These are phyloP conservation scores for Globisporangium viniferum DNA, from an alignment of 352 stramenopile genomes.

Conservation along the genomic window DNA sequence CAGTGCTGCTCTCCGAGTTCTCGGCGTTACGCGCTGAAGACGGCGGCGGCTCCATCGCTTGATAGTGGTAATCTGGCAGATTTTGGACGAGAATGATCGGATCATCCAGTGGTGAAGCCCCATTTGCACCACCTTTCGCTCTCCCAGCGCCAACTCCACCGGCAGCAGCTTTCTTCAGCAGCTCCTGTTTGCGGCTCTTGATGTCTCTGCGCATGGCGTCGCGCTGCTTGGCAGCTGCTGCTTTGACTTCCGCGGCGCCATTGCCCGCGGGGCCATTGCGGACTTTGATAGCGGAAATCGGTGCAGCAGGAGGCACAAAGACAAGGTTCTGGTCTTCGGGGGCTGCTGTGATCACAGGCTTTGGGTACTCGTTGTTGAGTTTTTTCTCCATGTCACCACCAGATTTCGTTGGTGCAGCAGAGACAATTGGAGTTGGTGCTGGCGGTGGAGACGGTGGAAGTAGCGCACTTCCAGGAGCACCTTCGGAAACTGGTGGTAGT, in stretches of 20 bases:
- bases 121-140: background rate
- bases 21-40: background rate
- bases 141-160: background rate
- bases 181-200: conserved; percentile 34
- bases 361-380: conserved; percentile 11
- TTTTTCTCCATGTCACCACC: background rate
- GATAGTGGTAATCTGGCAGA: conserved; percentile 31
- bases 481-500: conserved; percentile 17
- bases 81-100: conserved; percentile 74
- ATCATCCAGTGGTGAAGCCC: conserved; percentile 45
- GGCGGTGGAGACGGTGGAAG: conserved; percentile 14
- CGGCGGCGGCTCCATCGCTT: background rate
- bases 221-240: conserved; percentile 10
- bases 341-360: conserved; percentile 5
- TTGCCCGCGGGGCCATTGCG: background rate
- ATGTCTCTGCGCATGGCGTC: conserved; percentile 36
- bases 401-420: conserved; percentile 7
- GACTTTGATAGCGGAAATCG: background rate
- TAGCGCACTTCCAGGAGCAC: background rate
- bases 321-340: background rate
- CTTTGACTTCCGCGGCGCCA: conserved; percentile 11
- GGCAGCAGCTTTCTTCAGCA: conserved; percentile 19
- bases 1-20: background rate
- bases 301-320: conserved; percentile 5
- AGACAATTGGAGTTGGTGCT: conserved; percentile 12